Evolutionary conservation across 805 yeast genomes (phyloP).

Genomic region (Candida endomychidarum): DNA sequence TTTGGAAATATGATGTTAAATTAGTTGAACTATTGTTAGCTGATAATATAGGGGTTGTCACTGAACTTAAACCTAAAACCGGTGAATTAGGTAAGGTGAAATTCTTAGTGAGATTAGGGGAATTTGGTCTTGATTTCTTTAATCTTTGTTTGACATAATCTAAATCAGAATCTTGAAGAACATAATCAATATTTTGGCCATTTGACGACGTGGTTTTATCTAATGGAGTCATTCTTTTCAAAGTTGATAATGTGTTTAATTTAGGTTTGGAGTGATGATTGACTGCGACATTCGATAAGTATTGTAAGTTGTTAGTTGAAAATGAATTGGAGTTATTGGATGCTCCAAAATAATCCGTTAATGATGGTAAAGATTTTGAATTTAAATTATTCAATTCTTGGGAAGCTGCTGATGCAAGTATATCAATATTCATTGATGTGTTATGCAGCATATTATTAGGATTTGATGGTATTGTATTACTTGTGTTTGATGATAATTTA

Average conservation of each 20-base stretch:
- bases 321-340: slow-evolving; percentile 15
- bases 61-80: slow-evolving; percentile 37
- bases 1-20: slow-evolving; percentile 35
- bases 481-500: not conserved
- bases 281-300: slow-evolving; percentile 26
- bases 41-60: slow-evolving; percentile 42
- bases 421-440: slow-evolving; percentile 39
- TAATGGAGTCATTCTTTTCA: slow-evolving; percentile 66
- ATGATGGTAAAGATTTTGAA: slow-evolving; percentile 50
- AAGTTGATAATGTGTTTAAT: slow-evolving; percentile 43
- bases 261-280: slow-evolving; percentile 18
- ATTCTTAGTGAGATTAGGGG: slow-evolving; percentile 35
- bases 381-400: slow-evolving; percentile 50
- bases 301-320: slow-evolving; percentile 22
- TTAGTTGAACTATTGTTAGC: slow-evolving; percentile 43
- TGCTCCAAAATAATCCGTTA: slow-evolving; percentile 45
- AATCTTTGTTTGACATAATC: slow-evolving; percentile 46
- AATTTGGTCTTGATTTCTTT: slow-evolving; percentile 52
- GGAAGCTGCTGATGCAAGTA: slow-evolving; percentile 54
- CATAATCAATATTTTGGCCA: slow-evolving; percentile 5
- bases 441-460: not conserved
- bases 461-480: too few species aligned
- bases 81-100: slow-evolving; percentile 47
- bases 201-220: slow-evolving; percentile 13
- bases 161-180: slow-evolving; percentile 45